Percentiles rank a stretch among this genome's conserved stretches.
These are phyloP conservation scores for Hyphodiscus sp. DNA, from an alignment of 2,329 filamentous ascomycete genomes.

Conservation along the genomic window DNA sequence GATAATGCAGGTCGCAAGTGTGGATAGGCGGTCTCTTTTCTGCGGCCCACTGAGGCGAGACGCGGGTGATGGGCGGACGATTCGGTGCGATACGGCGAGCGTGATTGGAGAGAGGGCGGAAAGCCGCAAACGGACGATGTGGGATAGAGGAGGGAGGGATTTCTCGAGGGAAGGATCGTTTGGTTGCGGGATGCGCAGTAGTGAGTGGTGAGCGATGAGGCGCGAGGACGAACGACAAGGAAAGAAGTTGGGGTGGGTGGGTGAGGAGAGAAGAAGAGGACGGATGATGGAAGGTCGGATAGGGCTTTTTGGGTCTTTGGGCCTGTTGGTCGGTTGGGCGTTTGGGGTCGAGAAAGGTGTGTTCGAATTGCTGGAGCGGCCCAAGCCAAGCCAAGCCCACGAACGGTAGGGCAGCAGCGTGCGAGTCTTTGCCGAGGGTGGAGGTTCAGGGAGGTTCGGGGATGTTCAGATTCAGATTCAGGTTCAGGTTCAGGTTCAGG, in stretches of 20 bases:
- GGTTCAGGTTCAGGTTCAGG: no score
- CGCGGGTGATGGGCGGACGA: constrained; percentile 17
- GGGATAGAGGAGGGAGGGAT: not conserved
- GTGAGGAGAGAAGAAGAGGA: no score
- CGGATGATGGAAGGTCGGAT: not conserved
- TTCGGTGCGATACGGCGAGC: constrained; percentile 19
- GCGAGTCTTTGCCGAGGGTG: no score
- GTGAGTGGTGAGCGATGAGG: no score
- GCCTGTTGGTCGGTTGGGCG: not conserved
- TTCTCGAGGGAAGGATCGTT: not conserved
- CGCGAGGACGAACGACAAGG: no score
- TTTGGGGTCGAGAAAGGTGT: not conserved
- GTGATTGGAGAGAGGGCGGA: constrained; percentile 7
- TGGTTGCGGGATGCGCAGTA: no score
- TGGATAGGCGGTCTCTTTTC: constrained; percentile 15
- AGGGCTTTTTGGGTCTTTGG: no score
- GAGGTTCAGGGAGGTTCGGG: no score
- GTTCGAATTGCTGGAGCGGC: not conserved
- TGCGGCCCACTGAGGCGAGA: constrained; percentile 22
- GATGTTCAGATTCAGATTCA: no score
- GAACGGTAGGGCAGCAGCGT: not conserved
- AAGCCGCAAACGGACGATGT: constrained; percentile 2
- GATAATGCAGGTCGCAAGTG: not conserved
- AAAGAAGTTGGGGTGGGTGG: not conserved
- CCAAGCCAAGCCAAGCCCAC: not conserved